Evolutionary conservation across 2,329 filamentous ascomycete species (phyloP), one percentile per base, ranked within the genome.

Genomic region (Neofusicoccum sp.): DNA sequence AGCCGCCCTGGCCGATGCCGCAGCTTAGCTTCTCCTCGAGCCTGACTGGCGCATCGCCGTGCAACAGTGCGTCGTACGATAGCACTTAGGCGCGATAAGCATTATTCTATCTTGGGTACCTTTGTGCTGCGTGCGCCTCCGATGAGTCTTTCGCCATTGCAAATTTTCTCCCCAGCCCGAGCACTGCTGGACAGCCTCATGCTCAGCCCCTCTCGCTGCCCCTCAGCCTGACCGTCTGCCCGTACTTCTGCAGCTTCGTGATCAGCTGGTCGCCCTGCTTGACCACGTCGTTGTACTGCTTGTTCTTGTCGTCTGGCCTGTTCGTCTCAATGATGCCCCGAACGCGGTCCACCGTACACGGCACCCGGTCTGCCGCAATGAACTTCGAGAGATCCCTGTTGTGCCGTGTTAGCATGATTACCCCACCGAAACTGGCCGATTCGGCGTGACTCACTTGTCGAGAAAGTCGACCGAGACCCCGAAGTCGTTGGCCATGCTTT

Each of bases 191-290:
- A 3, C 1, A 1, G 34, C 30, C 20, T 5, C 38, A 5, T 33
- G 36, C 44, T 62, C 38, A 96, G 69, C 91, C 91, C 70, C 95
- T 86, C 83, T 99, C 95, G 73, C 93, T 98, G 41, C 95, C 95
- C 70, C 95, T 86, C 78, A 99, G 82, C 72, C 95, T 86, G 65
- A 99, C 95, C 2, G 95, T 90, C 78, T 99, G 95, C 45, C 95
- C 95, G 76, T 99, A 99, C 83, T 99, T 99, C 80, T 99, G 95
- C 68, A 99, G 82, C 84, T 99, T 99, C 62, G 95, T 99, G 75
- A 99, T 98, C 65, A 99, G 84, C 78, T 96, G 90, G 76, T 99
- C 95, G 33, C 95, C 95, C 75, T 98, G 95, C 80, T 95, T 95
- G 63, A 99, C 92, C 38, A 98, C 92, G 70, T 99, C 95, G 69